These are phyloP conservation scores for Penstemon newberryi DNA, from an alignment of 257 asterid genomes.

Conservation along the genomic window DNA sequence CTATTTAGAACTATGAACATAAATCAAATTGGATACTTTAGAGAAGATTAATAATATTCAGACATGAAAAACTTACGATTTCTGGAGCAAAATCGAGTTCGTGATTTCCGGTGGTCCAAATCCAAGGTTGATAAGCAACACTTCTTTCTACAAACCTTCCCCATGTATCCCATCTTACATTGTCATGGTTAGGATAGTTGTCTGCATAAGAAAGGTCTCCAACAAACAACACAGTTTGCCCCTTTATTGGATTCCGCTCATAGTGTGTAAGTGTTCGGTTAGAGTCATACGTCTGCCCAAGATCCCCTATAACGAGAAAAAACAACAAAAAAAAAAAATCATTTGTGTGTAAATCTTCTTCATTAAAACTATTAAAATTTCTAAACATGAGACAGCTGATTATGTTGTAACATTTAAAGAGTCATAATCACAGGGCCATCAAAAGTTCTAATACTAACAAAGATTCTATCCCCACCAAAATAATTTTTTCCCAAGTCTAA, in stretches of 20 bases:
- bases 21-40: neutral
- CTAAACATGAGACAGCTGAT: too few species aligned
- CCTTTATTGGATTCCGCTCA: constrained; percentile 66
- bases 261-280: constrained; percentile 70
- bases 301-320: constrained; percentile 52
- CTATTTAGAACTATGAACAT: too few species aligned
- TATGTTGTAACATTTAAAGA: too few species aligned
- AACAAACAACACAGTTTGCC: constrained; percentile 63
- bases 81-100: constrained; percentile 78
- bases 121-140: constrained; percentile 87
- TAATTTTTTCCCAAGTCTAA: too few species aligned
- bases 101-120: constrained; percentile 83
- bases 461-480: too few species aligned
- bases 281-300: constrained; percentile 80
- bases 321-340: too few species aligned
- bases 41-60: neutral
- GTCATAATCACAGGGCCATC: too few species aligned
- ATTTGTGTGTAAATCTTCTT: too few species aligned
- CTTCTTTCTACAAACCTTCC: constrained; percentile 79
- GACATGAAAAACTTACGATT: constrained; percentile 38
- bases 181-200: constrained; percentile 61
- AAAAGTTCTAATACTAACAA: too few species aligned
- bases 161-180: constrained; percentile 84
- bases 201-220: constrained; percentile 90
- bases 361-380: too few species aligned